Evolutionary conservation across 306 rosid genomes (phyloP).

Genomic region (Dalbergia oliveri): DNA sequence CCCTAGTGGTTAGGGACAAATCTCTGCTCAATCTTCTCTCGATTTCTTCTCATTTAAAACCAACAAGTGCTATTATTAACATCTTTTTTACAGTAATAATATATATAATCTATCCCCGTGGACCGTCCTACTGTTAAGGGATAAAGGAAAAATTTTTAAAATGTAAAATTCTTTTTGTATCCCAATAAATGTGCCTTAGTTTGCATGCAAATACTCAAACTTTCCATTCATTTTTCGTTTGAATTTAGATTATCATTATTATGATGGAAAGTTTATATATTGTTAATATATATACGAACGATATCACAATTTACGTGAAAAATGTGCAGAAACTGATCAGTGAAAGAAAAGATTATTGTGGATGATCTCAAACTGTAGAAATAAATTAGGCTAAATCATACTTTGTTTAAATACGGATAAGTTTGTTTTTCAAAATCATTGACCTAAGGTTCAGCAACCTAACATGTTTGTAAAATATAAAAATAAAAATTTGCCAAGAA

Average conservation of each 20-base stretch:
- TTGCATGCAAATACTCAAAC: background rate
- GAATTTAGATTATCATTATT: too few species aligned
- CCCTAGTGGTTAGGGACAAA: slow-evolving; percentile 51
- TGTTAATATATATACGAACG: too few species aligned
- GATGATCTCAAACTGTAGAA: background rate
- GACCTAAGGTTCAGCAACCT: background rate
- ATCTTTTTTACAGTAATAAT: background rate
- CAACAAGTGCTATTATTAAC: slow-evolving; percentile 45
- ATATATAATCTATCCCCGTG: too few species aligned
- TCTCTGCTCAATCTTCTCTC: slow-evolving; percentile 75
- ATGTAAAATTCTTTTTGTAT: background rate
- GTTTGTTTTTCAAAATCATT: background rate
- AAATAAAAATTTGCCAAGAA: background rate
- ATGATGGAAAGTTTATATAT: too few species aligned
- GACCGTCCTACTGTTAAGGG: too few species aligned
- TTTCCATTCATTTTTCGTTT: too few species aligned
- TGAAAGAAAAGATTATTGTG: background rate
- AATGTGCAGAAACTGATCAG: background rate
- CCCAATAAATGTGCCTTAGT: background rate
- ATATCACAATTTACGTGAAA: background rate
- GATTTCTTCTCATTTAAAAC: slow-evolving; percentile 68
- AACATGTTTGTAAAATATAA: background rate
- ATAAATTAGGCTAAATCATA: background rate
- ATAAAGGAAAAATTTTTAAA: background rate
- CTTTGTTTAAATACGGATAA: background rate